Base-by-base conservation (phyloP, 176 grass and related monocot genomes). In the Neostapfia colusana region DNA sequence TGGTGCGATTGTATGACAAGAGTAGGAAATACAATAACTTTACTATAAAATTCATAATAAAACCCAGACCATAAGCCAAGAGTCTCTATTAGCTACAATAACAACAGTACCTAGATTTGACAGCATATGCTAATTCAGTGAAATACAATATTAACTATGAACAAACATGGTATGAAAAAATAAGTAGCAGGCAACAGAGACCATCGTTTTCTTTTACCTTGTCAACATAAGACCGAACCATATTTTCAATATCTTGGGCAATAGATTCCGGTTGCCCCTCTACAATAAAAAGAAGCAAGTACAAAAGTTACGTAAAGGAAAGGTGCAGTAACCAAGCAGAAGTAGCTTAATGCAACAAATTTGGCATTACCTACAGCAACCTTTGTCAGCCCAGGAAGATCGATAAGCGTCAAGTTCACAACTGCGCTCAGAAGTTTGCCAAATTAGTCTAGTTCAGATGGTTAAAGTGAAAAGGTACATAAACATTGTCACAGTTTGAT, bases 241-340 rank as follows among this genome's bases (percentile, higher is more conserved):
- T 99, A 75, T 95, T 95, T 90, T 99, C 96, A 87, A 99, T 99
- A 88, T 99, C 96, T 89, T 85, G 83, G 60, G 90, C 96, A 83
- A 99, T 99, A 80, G 92, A 90, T 42, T 99, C 96, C 17, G 77
- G n/a, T 48, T 99, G 95, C 42, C 95, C 95, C 85, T 99, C 95
- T 99, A 77, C 63, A 53, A 34, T 53, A 80, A 31, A 31, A 31
- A 71, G 31, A 27, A 69, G 38, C 43, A 70, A 36, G 17, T 69
- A 85, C 45, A 42, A 71, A 13, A 69, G 20, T 62, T 26, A 68
- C 21, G 82, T 61, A 65, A n/a, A 53, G 80, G n/a, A 25, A 53
- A 55, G 28, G 28, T 58, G 44, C 18, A 9, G 15, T 25, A 39
- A 86, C 24, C 45, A 59, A 62, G 15, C 4, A 74, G 16, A 78